Evolutionary conservation across 192 early-diverging fungal species (phyloP), one percentile per base, ranked within the genome.

Genomic region (Borealophlyctis nickersoniae): DNA sequence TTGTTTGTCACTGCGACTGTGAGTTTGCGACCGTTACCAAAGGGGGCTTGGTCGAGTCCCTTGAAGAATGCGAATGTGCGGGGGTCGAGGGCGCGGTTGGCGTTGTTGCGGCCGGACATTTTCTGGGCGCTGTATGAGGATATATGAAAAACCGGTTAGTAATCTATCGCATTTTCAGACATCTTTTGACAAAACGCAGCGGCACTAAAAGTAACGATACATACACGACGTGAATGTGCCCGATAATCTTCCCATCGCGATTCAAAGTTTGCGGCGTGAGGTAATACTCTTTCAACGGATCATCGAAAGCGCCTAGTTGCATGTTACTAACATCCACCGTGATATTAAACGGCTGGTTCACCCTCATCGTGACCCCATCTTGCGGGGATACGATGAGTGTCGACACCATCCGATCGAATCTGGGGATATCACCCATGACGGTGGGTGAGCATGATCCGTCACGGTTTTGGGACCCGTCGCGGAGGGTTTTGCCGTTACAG

Each of bases 221-320:
- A n/a, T n/a, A n/a, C n/a, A n/a, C n/a, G n/a, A n/a, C n/a, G 66
- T 79, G 77, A 4, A 71, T 59, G 69, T 79, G 77, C 24, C 77
- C 77, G 56, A 74, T 62, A 30, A 72, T 62, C 5, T n/a, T 74
- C 34, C 74, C 74, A 14, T 66, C 35, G 50, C 36, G 11, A 64
- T 72, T 57, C 29, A 77, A 69, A 22, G 76, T 74, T 58, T 73
- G 72, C 19, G 76, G 76, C 31, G 60, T 35, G n/a, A 61, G 28
- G 56, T 72, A 67, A 64, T 72, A 78, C 22, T 58, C 14, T 0
- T 24, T 65, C 0, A 70, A 26, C 9, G 72, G 60, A 57, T 73
- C 66, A 30, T 56, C 57, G 51, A 72, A 67, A 57, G 77, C 77
- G 34, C 77, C 77, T 34, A 72, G 65, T 39, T 56, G 29, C n/a